Conservation (phyloP, 2,329 filamentous ascomycete species). For the Ceratocystis ficicola region DNA sequence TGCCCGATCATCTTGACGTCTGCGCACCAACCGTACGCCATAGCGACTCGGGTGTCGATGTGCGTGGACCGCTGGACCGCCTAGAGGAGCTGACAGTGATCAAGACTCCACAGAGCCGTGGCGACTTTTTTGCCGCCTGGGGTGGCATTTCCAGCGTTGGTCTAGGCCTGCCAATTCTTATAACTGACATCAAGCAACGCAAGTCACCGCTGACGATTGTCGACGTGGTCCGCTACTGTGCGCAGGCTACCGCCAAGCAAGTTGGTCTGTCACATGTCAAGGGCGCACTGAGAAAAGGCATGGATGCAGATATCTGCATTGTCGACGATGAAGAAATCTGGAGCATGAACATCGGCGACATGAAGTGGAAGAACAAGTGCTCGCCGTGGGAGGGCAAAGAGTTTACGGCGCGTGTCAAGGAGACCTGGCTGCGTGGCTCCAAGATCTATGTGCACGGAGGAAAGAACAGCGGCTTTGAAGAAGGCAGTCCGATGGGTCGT, state of each 20-base stretch:
- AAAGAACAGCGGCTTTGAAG: conserved; percentile 39
- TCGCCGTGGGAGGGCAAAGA: conserved; percentile 76
- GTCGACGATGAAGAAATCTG: conserved; percentile 80
- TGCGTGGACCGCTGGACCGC: conserved; percentile 31
- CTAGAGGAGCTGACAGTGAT: conserved; percentile 27
- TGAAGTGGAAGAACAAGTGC: conserved; percentile 92
- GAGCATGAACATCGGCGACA: conserved; percentile 59
- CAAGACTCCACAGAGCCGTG: conserved; percentile 30
- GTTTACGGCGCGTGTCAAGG: conserved; percentile 64
- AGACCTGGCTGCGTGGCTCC: conserved; percentile 73
- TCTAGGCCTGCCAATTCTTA: conserved; percentile 78
- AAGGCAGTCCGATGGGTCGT: conserved; percentile 37
- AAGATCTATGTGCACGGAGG: conserved; percentile 61
- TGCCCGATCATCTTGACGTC: conserved; percentile 46
- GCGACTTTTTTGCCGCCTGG: conserved; percentile 94
- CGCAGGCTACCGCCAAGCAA: conserved; percentile 73
- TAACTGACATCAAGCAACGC: conserved; percentile 52
- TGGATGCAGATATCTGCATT: conserved; percentile 83
- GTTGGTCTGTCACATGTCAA: conserved; percentile 73
- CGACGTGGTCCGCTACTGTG: conserved; percentile 77
- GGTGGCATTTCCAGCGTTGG: conserved; percentile 92
- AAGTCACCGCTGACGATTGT: conserved; percentile 42
- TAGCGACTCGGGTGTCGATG: conserved; percentile 43
- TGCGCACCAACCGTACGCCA: conserved; percentile 33
- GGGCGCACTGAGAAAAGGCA: conserved; percentile 66